Percentiles rank a stretch among this genome's conserved stretches.
Conservation (phyloP, 2,329 filamentous ascomycete genomes). For the Rosellinia necatrix region DNA sequence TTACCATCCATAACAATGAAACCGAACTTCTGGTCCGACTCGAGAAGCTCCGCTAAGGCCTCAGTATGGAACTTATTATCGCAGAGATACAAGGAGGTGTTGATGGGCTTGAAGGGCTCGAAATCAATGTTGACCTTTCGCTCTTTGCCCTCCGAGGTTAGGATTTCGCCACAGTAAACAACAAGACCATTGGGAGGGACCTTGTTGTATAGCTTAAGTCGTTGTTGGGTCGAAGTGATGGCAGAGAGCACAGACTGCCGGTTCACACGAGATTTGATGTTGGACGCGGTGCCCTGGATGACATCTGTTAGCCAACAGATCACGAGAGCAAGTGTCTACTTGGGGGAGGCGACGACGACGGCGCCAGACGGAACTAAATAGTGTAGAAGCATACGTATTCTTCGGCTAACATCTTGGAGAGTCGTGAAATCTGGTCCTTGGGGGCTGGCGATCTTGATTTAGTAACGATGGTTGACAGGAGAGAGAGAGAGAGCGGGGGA, state of each 20-base stretch:
- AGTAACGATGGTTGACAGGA: slow-evolving; percentile 27
- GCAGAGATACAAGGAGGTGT: slow-evolving; percentile 98
- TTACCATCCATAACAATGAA: slow-evolving; percentile 99
- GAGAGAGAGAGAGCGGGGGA: slow-evolving; percentile 38
- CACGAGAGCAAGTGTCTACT: background rate
- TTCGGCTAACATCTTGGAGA: slow-evolving; percentile 99
- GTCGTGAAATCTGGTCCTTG: slow-evolving; percentile 96
- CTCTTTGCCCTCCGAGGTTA: slow-evolving; percentile 98
- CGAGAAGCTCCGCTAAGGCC: slow-evolving; percentile 92
- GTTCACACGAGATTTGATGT: slow-evolving; percentile 99
- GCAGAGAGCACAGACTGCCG: slow-evolving; percentile 96
- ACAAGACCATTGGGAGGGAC: slow-evolving; percentile 97
- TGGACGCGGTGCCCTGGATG: slow-evolving; percentile 87
- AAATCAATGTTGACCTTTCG: slow-evolving; percentile 99
- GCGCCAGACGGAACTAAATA: background rate
- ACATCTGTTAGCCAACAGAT: slow-evolving; percentile 32
- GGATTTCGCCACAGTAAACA: slow-evolving; percentile 99
- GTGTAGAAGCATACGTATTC: slow-evolving; percentile 75
- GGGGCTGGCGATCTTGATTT: slow-evolving; percentile 73
- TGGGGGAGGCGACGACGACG: background rate
- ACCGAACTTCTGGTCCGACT: slow-evolving; percentile 98
- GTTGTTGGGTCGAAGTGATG: slow-evolving; percentile 98
- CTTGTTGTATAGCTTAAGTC: slow-evolving; percentile 98
- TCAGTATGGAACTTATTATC: slow-evolving; percentile 99
- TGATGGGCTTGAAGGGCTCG: slow-evolving; percentile 99